Base-by-base conservation (phyloP, 257 asterid genomes). In the Ilex aquifolium region DNA sequence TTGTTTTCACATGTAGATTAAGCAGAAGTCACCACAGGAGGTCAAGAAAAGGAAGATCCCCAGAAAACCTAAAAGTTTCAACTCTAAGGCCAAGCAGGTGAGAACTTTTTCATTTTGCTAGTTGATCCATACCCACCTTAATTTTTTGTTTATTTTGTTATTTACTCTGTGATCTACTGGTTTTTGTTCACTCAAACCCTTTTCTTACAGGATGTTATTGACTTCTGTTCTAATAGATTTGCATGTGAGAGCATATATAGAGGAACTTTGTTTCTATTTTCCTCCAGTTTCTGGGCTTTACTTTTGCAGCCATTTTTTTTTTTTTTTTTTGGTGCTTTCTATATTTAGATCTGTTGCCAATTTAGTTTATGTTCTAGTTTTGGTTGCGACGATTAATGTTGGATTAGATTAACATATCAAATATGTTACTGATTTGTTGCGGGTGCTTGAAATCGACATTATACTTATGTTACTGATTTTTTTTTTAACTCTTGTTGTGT, bases 11-110 rank as follows among this genome's bases (percentile, higher is more conserved):
- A 64, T 66, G 46, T 54, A 70, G 74, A 54, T 27, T 40, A 58
- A 53, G 67, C 64, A 61, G 39, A 58, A 31, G 69, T 69, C 66
- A 76, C 72, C 69, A 54, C 7, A 68, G 61, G 77, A 78, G 31
- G 72, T 65, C 73, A 72, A 65, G 71, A 74, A 65, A 70, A 76
- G 74, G 77, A 64, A 67, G 67, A 67, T 40, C 58, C 60, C 76
- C 7, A 68, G 56, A 57, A 83, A 76, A 64, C 64, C 80, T 29
- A 79, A 75, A 65, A 73, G 44, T 31, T 57, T 52, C 63, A 82
- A 86, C 80, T 84, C 90, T 49, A 85, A 82, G 71, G 71, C 73
- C 51, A 79, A 79, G 63, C 62, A 77, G 42, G 95, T 84, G 73
- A 82, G 49, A 69, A 14, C 30, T 63, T 69, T 7, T 36, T 36